Percentiles rank a stretch among this genome's conserved stretches.
Conservation (phyloP, 2,329 filamentous ascomycete genomes). For the Nigrospora sphaerica region DNA sequence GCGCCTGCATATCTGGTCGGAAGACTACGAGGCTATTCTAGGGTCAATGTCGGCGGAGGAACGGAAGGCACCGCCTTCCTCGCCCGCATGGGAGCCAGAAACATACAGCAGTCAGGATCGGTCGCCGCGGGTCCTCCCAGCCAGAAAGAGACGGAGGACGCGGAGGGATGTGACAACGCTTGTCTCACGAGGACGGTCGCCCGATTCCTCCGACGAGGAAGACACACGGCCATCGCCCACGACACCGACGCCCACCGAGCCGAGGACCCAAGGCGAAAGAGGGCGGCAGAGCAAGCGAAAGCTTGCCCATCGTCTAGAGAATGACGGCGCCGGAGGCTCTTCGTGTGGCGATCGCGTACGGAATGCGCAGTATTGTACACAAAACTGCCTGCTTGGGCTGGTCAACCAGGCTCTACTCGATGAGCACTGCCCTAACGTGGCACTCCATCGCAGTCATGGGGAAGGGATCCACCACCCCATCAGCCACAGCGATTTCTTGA, state of each 20-base stretch:
- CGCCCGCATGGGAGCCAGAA: slow-evolving; percentile 7
- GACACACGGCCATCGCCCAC: slow-evolving; percentile 4
- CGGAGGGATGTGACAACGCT: not conserved
- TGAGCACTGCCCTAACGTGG: slow-evolving; percentile 28
- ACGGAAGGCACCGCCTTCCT: slow-evolving; percentile 6
- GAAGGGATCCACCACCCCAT: slow-evolving; percentile 18
- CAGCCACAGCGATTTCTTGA: slow-evolving; percentile 16
- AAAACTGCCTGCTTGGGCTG: slow-evolving; percentile 30
- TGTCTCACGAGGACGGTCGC: not conserved
- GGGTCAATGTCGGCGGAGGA: slow-evolving; percentile 12
- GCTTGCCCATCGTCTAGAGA: slow-evolving; percentile 4
- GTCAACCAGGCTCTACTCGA: slow-evolving; percentile 21
- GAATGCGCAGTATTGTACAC: slow-evolving; percentile 25
- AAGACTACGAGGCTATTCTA: slow-evolving; percentile 17
- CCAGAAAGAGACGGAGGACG: not conserved
- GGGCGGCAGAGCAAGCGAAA: slow-evolving; percentile 12
- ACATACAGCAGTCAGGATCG: slow-evolving; percentile 12
- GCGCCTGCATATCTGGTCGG: slow-evolving; percentile 9
- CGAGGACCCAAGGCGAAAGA: slow-evolving; percentile 1
- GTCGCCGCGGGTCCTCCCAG: slow-evolving; percentile 4
- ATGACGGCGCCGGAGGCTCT: not conserved
- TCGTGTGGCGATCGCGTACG: not conserved
- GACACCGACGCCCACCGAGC: slow-evolving; percentile 6
- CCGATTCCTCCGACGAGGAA: slow-evolving; percentile 6
- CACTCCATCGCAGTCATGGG: slow-evolving; percentile 17